A percentile compares a stretch with the other conserved stretches of the same genome.
Conservation (phyloP, 2,329 filamentous ascomycete species). For the Trichoderma asperellum region DNA sequence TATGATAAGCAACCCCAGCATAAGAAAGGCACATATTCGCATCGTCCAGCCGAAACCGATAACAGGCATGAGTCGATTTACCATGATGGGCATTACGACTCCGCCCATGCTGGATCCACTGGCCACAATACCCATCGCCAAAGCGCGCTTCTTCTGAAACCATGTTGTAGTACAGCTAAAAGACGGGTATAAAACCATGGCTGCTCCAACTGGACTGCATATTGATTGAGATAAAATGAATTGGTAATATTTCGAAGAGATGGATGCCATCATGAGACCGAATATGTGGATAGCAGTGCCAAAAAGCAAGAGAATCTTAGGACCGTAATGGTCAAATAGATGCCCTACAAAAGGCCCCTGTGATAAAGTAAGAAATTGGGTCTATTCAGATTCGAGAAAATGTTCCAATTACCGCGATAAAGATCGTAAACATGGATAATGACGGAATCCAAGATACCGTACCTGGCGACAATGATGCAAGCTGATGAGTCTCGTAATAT, state of each 20-base stretch:
- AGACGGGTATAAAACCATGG: slow-evolving; percentile 7
- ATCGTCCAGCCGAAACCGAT: slow-evolving; percentile 3
- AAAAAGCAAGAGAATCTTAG: background rate
- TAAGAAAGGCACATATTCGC: background rate
- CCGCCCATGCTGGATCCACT: background rate
- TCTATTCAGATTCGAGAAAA: background rate
- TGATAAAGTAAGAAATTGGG: background rate
- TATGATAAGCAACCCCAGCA: background rate
- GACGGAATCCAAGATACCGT: slow-evolving; percentile 3
- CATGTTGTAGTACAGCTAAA: slow-evolving; percentile 12
- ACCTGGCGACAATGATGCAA: background rate
- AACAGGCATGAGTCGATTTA: background rate
- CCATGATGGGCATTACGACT: slow-evolving; percentile 2
- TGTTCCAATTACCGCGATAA: background rate
- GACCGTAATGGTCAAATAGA: background rate
- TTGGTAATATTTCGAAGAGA: background rate
- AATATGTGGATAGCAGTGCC: background rate
- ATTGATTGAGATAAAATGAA: background rate
- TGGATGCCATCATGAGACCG: slow-evolving; percentile 2
- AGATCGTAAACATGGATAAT: background rate
- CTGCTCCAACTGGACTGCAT: background rate
- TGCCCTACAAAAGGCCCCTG: background rate
- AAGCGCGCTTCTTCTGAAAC: background rate
- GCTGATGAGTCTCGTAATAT: background rate
- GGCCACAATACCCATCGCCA: slow-evolving; percentile 4